Evolutionary conservation across 768 basidiomycete genomes (phyloP).

Genomic region (Obba rivulosa): DNA sequence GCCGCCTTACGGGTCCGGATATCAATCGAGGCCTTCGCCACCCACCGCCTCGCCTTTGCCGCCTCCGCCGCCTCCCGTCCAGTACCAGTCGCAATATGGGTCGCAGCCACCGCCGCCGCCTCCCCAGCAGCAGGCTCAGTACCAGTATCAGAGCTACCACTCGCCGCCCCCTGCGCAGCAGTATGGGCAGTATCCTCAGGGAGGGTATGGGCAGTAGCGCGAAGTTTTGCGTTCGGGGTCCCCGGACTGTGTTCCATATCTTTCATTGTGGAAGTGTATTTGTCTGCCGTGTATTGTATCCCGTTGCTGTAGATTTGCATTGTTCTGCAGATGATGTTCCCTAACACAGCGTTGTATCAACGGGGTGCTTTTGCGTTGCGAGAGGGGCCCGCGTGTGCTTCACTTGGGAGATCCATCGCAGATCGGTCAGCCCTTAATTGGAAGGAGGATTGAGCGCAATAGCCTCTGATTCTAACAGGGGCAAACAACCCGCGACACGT

Average conservation of each 20-base stretch:
- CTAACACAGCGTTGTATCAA: too few relatives aligned
- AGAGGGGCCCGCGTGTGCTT: too few relatives aligned
- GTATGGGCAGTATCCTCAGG: constrained; percentile 16
- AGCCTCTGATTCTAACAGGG: constrained; percentile 12
- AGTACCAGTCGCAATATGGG: constrained; percentile 14
- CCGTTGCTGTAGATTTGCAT: too few relatives aligned
- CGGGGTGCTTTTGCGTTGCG: too few relatives aligned
- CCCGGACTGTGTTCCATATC: too few relatives aligned
- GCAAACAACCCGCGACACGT: constrained; percentile 5
- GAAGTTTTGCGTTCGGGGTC: not conserved
- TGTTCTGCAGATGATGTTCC: too few relatives aligned
- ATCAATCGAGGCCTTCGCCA: constrained; percentile 13
- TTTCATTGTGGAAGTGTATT: too few relatives aligned
- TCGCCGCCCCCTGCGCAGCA: constrained; percentile 13
- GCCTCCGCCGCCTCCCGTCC: constrained; percentile 14
- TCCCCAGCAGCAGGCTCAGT: constrained; percentile 9
- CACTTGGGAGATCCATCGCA: too few relatives aligned
- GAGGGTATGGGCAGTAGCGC: constrained; percentile 10
- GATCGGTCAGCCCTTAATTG: too few relatives aligned
- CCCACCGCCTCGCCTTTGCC: constrained; percentile 9
- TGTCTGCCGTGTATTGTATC: too few relatives aligned
- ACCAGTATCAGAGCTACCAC: constrained; percentile 15
- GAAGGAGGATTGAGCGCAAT: not conserved
- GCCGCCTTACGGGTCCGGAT: constrained; percentile 9
- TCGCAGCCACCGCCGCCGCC: constrained; percentile 4